A percentile compares a stretch with the other conserved stretches of the same genome.
Conservation (phyloP, 805 yeast genomes). For the Yarrowia keelungensis region DNA sequence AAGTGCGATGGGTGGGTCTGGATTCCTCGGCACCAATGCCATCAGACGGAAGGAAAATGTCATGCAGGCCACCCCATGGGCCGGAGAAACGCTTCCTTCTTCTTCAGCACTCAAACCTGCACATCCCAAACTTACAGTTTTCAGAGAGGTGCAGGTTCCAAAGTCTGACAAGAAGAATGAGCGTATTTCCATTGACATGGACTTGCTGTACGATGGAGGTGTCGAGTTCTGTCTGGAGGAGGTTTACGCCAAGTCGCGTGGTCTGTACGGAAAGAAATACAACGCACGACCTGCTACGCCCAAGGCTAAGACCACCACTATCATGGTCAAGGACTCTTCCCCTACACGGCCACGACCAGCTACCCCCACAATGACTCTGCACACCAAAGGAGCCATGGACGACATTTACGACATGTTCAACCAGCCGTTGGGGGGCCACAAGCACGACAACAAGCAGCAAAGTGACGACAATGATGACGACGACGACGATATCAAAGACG, state of each 20-base stretch:
- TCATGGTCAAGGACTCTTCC: slow-evolving; percentile 26
- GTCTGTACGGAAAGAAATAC: slow-evolving; percentile 43
- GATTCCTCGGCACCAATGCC: slow-evolving; percentile 58
- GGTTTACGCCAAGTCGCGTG: slow-evolving; percentile 61
- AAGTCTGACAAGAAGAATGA: slow-evolving; percentile 41
- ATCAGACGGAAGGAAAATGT: slow-evolving; percentile 70
- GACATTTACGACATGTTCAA: slow-evolving; percentile 79
- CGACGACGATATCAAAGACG: slow-evolving; percentile 42
- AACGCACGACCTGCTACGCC: slow-evolving; percentile 30
- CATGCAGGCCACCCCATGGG: slow-evolving; percentile 63
- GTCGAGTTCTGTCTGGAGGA: slow-evolving; percentile 72
- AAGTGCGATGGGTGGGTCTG: slow-evolving; percentile 50
- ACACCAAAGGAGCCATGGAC: slow-evolving; percentile 73
- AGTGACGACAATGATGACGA: slow-evolving; percentile 45
- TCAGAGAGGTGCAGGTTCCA: slow-evolving; percentile 37
- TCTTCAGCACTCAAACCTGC: slow-evolving; percentile 11
- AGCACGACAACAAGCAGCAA: slow-evolving; percentile 41
- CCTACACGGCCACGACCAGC: slow-evolving; percentile 10
- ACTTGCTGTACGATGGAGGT: slow-evolving; percentile 44
- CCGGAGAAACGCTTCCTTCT: slow-evolving; percentile 57
- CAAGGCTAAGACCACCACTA: slow-evolving; percentile 14
- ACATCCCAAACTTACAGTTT: slow-evolving; percentile 25
- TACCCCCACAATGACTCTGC: slow-evolving; percentile 82
- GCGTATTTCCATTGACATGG: slow-evolving; percentile 43
- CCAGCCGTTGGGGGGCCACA: slow-evolving; percentile 44